phyloP scores from a whole-genome alignment of 148 eudicot species.

The Persicaria maculosa region DNA sequence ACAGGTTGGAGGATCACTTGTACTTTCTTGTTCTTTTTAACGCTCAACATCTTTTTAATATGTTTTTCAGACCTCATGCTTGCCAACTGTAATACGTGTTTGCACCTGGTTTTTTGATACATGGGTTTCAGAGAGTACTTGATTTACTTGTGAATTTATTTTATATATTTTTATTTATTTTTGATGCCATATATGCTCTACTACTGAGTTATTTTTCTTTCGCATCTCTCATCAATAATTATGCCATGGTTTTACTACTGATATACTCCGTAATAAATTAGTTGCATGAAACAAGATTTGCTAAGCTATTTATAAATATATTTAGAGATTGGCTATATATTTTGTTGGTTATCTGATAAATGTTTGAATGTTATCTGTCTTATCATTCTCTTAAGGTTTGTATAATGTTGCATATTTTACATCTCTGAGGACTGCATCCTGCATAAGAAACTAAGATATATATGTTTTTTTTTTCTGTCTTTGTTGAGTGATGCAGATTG shows the following conservation, averaged over 20 bases:
- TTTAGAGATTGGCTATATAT: background rate
- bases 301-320: background rate
- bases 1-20: conserved; percentile 28
- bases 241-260: background rate
- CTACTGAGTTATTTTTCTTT: background rate
- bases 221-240: background rate
- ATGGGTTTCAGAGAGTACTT: background rate
- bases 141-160: background rate
- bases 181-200: background rate
- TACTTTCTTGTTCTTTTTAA: background rate
- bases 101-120: background rate
- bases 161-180: background rate
- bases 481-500: conserved; percentile 49
- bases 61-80: background rate
- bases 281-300: background rate
- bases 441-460: background rate
- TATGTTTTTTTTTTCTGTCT: background rate
- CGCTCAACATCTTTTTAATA: background rate
- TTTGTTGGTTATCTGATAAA: background rate
- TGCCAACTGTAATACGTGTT: background rate
- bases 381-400: background rate
- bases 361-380: background rate
- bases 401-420: background rate
- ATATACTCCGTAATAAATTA: background rate
- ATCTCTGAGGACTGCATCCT: conserved; percentile 33